phyloP scores from a whole-genome alignment of 2,329 filamentous ascomycete genomes.

The Aspergillus tubingensis region DNA sequence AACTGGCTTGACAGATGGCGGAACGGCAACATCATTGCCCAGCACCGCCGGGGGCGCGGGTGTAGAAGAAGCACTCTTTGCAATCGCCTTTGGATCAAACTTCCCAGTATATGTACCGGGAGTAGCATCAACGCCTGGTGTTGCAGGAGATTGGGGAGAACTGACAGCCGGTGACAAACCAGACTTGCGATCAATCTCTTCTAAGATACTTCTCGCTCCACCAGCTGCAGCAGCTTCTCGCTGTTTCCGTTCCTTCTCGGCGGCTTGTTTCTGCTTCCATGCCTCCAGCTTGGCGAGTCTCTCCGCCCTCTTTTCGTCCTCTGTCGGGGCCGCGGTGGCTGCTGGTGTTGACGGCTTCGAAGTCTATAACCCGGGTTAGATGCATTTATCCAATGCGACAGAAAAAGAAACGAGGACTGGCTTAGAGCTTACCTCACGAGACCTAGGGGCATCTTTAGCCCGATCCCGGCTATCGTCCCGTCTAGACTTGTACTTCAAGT shows the following conservation, averaged over 20 bases:
- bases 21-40: slow-evolving; percentile 57
- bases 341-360: slow-evolving; percentile 53
- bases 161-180: slow-evolving; percentile 56
- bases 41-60: slow-evolving; percentile 58
- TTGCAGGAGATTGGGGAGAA: slow-evolving; percentile 54
- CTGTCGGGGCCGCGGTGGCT: slow-evolving; percentile 56
- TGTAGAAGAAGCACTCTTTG: slow-evolving; percentile 70
- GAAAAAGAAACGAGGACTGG: slow-evolving; percentile 29
- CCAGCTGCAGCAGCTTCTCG: slow-evolving; percentile 64
- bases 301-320: slow-evolving; percentile 77
- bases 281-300: slow-evolving; percentile 79
- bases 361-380: slow-evolving; percentile 40
- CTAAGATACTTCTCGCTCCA: slow-evolving; percentile 66
- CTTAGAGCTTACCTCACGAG: slow-evolving; percentile 55
- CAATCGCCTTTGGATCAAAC: slow-evolving; percentile 83
- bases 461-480: slow-evolving; percentile 66
- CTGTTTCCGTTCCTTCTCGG: slow-evolving; percentile 72
- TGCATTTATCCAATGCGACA: neutral
- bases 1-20: slow-evolving; percentile 49
- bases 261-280: slow-evolving; percentile 86
- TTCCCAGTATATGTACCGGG: slow-evolving; percentile 70
- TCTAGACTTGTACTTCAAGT: slow-evolving; percentile 67
- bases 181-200: slow-evolving; percentile 72
- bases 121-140: slow-evolving; percentile 51
- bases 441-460: slow-evolving; percentile 53